A percentile compares a stretch with the other conserved stretches of the same genome.
These are phyloP conservation scores for Lumnitzera racemosa DNA, from an alignment of 345 rosid species.

Conservation along the genomic window DNA sequence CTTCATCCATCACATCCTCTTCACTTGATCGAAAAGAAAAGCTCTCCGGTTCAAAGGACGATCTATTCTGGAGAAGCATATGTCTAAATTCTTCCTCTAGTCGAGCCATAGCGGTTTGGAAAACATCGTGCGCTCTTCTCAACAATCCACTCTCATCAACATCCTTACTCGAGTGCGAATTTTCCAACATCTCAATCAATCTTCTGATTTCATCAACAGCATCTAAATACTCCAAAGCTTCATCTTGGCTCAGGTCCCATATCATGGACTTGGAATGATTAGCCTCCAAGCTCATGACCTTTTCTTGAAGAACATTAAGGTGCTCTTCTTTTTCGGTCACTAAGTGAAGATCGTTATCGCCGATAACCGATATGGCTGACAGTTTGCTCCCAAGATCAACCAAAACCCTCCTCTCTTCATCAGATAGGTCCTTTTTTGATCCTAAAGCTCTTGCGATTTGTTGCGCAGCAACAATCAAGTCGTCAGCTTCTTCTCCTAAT, in stretches of 20 bases:
- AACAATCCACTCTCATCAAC: slow-evolving; percentile 32
- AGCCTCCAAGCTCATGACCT: slow-evolving; percentile 57
- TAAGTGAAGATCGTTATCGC: slow-evolving; percentile 18
- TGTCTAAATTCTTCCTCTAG: slow-evolving; percentile 81
- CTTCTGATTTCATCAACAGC: slow-evolving; percentile 46
- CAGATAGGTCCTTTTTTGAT: slow-evolving; percentile 51
- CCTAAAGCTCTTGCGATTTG: slow-evolving; percentile 46
- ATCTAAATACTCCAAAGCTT: slow-evolving; percentile 42
- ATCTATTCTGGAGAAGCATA: slow-evolving; percentile 57
- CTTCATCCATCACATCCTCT: slow-evolving; percentile 45
- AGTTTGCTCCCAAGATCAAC: slow-evolving; percentile 52
- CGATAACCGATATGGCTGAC: slow-evolving; percentile 31
- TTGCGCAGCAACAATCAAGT: slow-evolving; percentile 59
- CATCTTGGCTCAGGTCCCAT: slow-evolving; percentile 57
- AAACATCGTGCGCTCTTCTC: slow-evolving; percentile 62
- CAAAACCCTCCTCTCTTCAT: slow-evolving; percentile 47
- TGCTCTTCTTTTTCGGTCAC: slow-evolving; percentile 33
- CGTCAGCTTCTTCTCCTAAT: slow-evolving; percentile 38
- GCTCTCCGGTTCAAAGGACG: slow-evolving; percentile 62
- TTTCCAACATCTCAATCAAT: slow-evolving; percentile 51
- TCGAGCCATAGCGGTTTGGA: slow-evolving; percentile 79
- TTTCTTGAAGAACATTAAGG: slow-evolving; percentile 46
- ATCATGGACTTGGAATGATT: slow-evolving; percentile 55
- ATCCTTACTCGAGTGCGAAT: slow-evolving; percentile 15
- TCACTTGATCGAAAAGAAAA: slow-evolving; percentile 63